These are phyloP conservation scores for Arctium minus DNA, from an alignment of 129 eudicot genomes.

Conservation along the genomic window DNA sequence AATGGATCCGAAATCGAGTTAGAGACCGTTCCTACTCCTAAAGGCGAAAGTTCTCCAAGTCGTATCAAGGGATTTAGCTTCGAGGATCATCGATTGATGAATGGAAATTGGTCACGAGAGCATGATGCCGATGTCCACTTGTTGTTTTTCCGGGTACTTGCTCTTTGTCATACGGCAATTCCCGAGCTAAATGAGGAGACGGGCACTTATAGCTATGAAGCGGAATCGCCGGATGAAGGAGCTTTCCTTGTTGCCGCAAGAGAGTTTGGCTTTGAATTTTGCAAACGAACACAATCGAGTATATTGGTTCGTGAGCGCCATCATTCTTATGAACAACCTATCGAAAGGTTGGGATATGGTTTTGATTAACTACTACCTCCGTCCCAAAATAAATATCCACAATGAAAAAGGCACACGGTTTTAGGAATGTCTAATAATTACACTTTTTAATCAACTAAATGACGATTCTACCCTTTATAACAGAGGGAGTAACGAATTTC, in stretches of 20 bases:
- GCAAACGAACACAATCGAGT: constrained; percentile 84
- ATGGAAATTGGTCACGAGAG: constrained; percentile 78
- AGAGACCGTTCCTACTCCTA: constrained; percentile 46
- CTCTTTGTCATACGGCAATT: constrained; percentile 95
- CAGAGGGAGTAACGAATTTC: not conserved
- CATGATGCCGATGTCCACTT: constrained; percentile 57
- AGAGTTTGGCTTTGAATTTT: constrained; percentile 93
- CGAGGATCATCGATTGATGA: constrained; percentile 79
- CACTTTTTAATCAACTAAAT: not conserved
- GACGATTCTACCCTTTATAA: not conserved
- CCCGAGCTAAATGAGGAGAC: constrained; percentile 87
- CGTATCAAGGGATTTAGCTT: constrained; percentile 76
- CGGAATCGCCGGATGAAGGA: constrained; percentile 97
- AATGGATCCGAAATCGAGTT: constrained; percentile 62
- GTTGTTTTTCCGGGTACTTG: constrained; percentile 76
- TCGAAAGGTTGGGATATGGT: constrained; percentile 58
- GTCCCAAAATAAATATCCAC: not conserved
- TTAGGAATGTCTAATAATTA: not conserved
- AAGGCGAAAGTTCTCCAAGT: constrained; percentile 33
- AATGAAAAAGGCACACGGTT: too few relatives aligned
- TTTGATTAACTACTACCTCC: not conserved
- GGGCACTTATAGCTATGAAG: constrained; percentile 67
- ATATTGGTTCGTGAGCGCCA: constrained; percentile 74
- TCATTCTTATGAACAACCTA: constrained; percentile 52
- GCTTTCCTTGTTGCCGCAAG: constrained; percentile 98